phyloP scores from a whole-genome alignment of 202 grass and related monocot genomes.

The Setaria viridis region DNA sequence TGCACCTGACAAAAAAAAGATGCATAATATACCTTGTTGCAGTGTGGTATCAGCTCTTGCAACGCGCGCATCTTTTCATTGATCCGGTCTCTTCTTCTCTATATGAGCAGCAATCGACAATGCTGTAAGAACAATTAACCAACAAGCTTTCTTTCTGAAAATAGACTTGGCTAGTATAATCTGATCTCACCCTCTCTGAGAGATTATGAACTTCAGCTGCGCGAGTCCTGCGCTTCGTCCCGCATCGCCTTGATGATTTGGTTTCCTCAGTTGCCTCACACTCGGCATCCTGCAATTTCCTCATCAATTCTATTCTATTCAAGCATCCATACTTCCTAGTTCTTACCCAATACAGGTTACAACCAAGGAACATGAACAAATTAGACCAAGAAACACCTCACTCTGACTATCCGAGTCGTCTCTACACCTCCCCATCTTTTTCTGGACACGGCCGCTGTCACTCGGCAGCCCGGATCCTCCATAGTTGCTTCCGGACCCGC shows the following conservation, averaged over 20 bases:
- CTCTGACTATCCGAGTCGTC: slow-evolving; percentile 71
- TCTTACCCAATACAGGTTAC: neutral
- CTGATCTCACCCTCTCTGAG: slow-evolving; percentile 79
- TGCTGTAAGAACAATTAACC: slow-evolving; percentile 2
- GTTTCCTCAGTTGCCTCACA: slow-evolving; percentile 55
- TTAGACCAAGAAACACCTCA: slow-evolving; percentile 63
- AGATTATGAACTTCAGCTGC: slow-evolving; percentile 92
- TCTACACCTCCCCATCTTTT: slow-evolving; percentile 68
- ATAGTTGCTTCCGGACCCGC: slow-evolving; percentile 81
- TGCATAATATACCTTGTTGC: slow-evolving; percentile 75
- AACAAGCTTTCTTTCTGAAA: neutral
- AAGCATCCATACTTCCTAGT: slow-evolving; percentile 15
- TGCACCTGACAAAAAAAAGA: slow-evolving; percentile 34
- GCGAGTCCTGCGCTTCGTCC: slow-evolving; percentile 67
- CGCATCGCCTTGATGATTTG: slow-evolving; percentile 44
- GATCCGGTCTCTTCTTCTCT: slow-evolving; percentile 96
- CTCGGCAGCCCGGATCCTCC: slow-evolving; percentile 54
- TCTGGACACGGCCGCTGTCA: slow-evolving; percentile 49
- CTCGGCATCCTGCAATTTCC: slow-evolving; percentile 69
- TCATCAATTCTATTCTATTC: slow-evolving; percentile 34
- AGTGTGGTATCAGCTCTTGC: slow-evolving; percentile 94
- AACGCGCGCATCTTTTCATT: slow-evolving; percentile 92
- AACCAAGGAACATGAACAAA: slow-evolving; percentile 35
- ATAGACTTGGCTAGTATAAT: neutral
- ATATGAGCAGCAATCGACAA: slow-evolving; percentile 30